Evolutionary conservation across 768 basidiomycete genomes (phyloP).

Genomic region (Termitomyces sp.): DNA sequence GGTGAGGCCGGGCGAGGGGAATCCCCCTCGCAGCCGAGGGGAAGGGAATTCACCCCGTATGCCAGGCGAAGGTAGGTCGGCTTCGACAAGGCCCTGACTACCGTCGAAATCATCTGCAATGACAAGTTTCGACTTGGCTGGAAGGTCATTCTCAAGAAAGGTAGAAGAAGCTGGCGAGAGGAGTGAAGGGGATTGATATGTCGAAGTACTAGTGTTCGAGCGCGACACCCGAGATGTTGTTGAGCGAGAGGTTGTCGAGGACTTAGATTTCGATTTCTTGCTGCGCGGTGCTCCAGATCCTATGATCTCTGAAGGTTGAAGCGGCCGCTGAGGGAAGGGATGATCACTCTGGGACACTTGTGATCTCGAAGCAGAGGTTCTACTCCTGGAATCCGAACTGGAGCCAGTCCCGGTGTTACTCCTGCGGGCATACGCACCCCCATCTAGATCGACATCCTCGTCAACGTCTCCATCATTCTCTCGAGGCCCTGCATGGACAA

Average conservation of each 20-base stretch:
- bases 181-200: slow-evolving; percentile 41
- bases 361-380: slow-evolving; percentile 46
- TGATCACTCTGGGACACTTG: slow-evolving; percentile 11
- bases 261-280: slow-evolving; percentile 22
- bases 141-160: slow-evolving; percentile 16
- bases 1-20: slow-evolving; percentile 2
- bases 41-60: slow-evolving; percentile 4
- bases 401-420: slow-evolving; percentile 23
- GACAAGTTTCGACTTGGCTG: not conserved
- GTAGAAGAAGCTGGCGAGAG: slow-evolving; percentile 35
- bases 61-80: slow-evolving; percentile 9
- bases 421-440: slow-evolving; percentile 43
- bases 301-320: not conserved
- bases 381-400: slow-evolving; percentile 58
- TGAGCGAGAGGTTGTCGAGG: slow-evolving; percentile 27
- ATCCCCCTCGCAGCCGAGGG: slow-evolving; percentile 6
- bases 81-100: slow-evolving; percentile 11
- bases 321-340: not conserved
- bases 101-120: slow-evolving; percentile 13
- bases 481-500: slow-evolving; percentile 1
- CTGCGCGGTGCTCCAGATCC: not conserved
- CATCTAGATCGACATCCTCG: slow-evolving; percentile 55
- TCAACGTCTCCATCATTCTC: slow-evolving; percentile 34
- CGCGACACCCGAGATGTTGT: slow-evolving; percentile 18
- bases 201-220: slow-evolving; percentile 27